Evolutionary conservation across 805 yeast genomes (phyloP), one percentile per base, ranked within the genome.

Genomic region (Barnettozyma sp.): DNA sequence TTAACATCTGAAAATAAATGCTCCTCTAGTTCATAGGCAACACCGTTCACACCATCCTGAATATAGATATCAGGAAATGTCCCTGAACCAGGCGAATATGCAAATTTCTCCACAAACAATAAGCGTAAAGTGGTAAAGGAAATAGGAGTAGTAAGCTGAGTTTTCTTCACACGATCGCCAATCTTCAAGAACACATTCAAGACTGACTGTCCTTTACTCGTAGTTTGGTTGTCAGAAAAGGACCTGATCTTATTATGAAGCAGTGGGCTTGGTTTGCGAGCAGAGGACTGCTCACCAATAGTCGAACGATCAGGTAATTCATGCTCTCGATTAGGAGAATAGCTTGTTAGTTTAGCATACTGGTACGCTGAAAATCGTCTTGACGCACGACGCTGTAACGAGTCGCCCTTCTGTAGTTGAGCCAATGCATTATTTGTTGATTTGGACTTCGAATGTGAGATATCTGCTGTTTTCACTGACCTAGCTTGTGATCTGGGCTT

Each of bases 291-390:
- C 11, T 45, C 54, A 11, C 45, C 23, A 6, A 48, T 27, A 13
- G 16, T 20, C 9, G 50, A 40, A 13, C 42, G 45, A 33, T 45
- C 52, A 36, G 59, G 49, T 8, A 56, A 41, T 18, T 53, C 55
- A 22, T 50, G 55, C 40, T 46, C 50, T 38, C 46, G 37, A 38
- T 50, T 52, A 1, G 58, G 58, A 9, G 70, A 54, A 40, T 61
- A 62, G 41, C 70, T 75, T 0, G 84, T 65, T 9, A 83, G 66
- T 49, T 82, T 83, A 1, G 94, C 85, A 59, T 80, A 79, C 52
- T 90, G 97, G 42, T 88, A 90, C 0, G 97, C 96, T 5, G 96
- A 86, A 54, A 82, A 90, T 37, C 98, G 66, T 48, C 90, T 81
- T 0, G 97, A 88, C 0, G 97, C 99, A 42, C 96, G 72, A 46